Evolutionary conservation across 2,329 filamentous ascomycete species (phyloP).

Genomic region (Sarocladium kiliense): DNA sequence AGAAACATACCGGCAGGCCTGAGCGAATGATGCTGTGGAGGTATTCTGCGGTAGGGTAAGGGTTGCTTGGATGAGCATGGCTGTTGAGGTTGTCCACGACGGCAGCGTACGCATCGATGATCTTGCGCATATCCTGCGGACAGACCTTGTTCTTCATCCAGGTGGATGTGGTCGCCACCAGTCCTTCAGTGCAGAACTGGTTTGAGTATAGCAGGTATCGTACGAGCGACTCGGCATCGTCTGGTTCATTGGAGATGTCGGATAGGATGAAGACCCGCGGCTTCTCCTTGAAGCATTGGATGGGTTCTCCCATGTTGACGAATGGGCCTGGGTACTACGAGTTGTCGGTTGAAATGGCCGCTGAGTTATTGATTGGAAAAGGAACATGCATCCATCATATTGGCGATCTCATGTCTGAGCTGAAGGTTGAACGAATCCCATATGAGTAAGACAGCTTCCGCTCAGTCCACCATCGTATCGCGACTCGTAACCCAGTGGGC

Average conservation of each 20-base stretch:
- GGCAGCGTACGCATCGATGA: slow-evolving; percentile 37
- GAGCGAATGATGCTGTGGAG: slow-evolving; percentile 28
- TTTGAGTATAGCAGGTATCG: slow-evolving; percentile 37
- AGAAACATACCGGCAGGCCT: slow-evolving; percentile 29
- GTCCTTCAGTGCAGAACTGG: slow-evolving; percentile 34
- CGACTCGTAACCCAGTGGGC: no score
- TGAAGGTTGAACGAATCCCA: no score
- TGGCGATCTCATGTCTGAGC: no score
- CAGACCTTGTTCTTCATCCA: slow-evolving; percentile 32
- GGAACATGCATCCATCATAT: no score
- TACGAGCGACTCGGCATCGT: slow-evolving; percentile 35
- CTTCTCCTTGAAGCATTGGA: slow-evolving; percentile 13
- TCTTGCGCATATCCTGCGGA: slow-evolving; percentile 33
- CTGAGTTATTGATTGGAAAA: no score
- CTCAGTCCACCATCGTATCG: no score
- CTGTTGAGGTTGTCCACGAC: slow-evolving; percentile 41
- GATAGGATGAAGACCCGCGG: slow-evolving; percentile 32
- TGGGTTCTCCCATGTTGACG: no score
- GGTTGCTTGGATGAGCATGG: slow-evolving; percentile 38
- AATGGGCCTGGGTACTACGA: no score
- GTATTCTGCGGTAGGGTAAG: slow-evolving; percentile 33
- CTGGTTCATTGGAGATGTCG: slow-evolving; percentile 38
- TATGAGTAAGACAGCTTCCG: no score
- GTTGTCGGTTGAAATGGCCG: no score
- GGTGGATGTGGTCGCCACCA: slow-evolving; percentile 36